Conservation (phyloP, 1,139 yeast species). For the Nakaseomyces uthaithaninus region DNA sequence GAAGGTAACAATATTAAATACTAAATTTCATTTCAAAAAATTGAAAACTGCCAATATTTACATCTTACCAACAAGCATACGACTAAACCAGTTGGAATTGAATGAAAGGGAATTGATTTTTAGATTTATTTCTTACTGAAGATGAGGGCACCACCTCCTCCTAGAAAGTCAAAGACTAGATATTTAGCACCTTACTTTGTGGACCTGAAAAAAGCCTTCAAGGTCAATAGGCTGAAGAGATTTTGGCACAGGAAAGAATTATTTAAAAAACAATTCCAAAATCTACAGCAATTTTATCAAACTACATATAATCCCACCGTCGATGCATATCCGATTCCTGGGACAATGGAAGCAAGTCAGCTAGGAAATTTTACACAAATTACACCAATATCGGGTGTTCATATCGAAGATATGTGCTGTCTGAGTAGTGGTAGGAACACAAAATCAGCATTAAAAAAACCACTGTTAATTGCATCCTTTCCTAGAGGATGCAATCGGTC, state of each 20-base stretch:
- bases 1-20: too few relatives aligned
- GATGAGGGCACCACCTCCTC: conserved; percentile 32
- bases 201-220: conserved; percentile 14
- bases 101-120: too few relatives aligned
- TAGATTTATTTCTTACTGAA: too few relatives aligned
- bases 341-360: neutral
- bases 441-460: conserved; percentile 19
- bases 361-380: conserved; percentile 2
- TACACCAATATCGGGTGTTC: conserved; percentile 19
- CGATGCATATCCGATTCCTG: conserved; percentile 6
- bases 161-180: conserved; percentile 23
- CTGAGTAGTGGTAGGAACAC: conserved; percentile 19
- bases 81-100: too few relatives aligned
- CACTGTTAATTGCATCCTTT: conserved; percentile 28
- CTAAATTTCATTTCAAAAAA: too few relatives aligned
- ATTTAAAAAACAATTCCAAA: neutral
- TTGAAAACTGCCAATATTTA: too few relatives aligned
- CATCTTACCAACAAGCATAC: too few relatives aligned
- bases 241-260: conserved; percentile 23
- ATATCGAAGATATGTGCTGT: conserved; percentile 26
- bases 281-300: conserved; percentile 6
- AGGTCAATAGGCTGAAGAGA: conserved; percentile 17
- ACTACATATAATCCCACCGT: neutral
- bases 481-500: conserved; percentile 24
- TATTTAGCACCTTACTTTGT: conserved; percentile 12